A percentile compares a stretch with the other conserved stretches of the same genome.
Conservation (phyloP, 2,329 filamentous ascomycete species). For the Didymella keratinophila region DNA sequence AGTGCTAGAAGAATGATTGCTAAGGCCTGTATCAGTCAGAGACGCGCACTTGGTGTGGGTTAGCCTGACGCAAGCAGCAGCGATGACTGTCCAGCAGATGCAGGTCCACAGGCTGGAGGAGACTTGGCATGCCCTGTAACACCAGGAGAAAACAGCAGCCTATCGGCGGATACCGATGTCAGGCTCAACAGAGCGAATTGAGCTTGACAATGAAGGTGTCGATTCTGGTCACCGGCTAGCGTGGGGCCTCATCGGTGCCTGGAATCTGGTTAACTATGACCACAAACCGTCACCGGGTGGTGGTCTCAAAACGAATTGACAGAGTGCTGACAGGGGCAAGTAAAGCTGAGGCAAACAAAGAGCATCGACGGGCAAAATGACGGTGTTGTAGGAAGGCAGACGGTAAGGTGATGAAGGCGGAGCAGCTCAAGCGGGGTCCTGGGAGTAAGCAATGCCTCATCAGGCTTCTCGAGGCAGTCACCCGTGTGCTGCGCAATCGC, state of each 20-base stretch:
- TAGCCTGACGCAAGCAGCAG: neutral
- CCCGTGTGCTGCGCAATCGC: neutral
- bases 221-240: conserved; percentile 9
- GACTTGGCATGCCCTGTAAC: conserved; percentile 7
- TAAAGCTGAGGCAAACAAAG: neutral
- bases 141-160: conserved; percentile 1
- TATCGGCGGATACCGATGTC: conserved; percentile 1
- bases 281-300: conserved; percentile 1
- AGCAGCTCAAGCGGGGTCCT: conserved; percentile 7
- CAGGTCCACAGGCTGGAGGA: conserved; percentile 6
- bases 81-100: conserved; percentile 12
- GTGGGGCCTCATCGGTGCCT: conserved; percentile 18
- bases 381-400: conserved; percentile 12
- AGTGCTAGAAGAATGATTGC: conserved; percentile 5
- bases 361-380: neutral
- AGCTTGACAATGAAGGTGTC: conserved; percentile 18
- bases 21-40: conserved; percentile 3
- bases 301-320: neutral
- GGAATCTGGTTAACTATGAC: conserved; percentile 9
- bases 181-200: conserved; percentile 10
- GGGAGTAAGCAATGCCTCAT: conserved; percentile 9
- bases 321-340: neutral
- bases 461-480: conserved; percentile 13
- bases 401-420: conserved; percentile 12
- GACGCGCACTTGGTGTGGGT: neutral